Evolutionary conservation across 2,329 filamentous ascomycete genomes (phyloP).

Genomic region (Sclerotinia borealis): DNA sequence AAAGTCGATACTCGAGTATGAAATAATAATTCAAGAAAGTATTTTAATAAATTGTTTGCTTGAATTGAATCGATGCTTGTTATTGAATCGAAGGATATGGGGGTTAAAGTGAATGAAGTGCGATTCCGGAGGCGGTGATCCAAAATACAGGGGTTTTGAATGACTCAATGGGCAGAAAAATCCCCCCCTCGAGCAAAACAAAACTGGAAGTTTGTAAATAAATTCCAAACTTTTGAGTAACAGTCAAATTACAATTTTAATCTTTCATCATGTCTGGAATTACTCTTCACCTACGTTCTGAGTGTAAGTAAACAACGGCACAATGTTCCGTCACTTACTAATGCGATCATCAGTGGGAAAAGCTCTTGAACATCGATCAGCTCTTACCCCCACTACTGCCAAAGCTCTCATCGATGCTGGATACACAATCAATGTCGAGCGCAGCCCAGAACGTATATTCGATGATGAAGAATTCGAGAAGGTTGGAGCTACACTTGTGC

Average conservation of each 20-base stretch:
- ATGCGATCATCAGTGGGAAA: conserved; percentile 33
- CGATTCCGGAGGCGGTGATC: conserved; percentile 7
- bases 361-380: conserved; percentile 37
- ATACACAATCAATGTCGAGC: conserved; percentile 63
- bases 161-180: conserved; percentile 10
- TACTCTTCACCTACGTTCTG: conserved; percentile 36
- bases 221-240: background rate
- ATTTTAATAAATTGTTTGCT: background rate
- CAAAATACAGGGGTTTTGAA: background rate
- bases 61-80: too few relatives aligned
- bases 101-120: background rate
- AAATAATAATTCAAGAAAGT: background rate
- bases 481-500: conserved; percentile 59
- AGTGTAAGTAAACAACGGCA: conserved; percentile 32
- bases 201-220: background rate
- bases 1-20: background rate
- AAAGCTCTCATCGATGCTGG: conserved; percentile 62
- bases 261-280: conserved; percentile 29
- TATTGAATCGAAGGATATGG: background rate
- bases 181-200: background rate
- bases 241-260: conserved; percentile 14
- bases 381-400: conserved; percentile 38
- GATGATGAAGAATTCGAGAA: conserved; percentile 55
- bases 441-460: conserved; percentile 60
- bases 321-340: conserved; percentile 24